phyloP scores from a whole-genome alignment of 2,329 filamentous ascomycete genomes.

The Neofusicoccum ribis region DNA sequence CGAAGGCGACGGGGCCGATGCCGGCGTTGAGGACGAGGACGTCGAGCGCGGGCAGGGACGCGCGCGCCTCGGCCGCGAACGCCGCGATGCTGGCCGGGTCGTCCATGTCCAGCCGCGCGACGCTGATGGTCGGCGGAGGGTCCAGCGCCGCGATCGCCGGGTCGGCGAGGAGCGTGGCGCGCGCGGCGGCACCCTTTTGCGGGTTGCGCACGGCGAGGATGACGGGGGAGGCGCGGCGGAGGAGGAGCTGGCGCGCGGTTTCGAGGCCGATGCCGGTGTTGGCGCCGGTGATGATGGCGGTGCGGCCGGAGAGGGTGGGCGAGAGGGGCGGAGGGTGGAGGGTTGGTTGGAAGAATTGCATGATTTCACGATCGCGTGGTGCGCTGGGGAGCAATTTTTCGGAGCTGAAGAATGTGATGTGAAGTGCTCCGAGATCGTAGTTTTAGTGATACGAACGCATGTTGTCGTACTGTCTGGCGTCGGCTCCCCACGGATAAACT shows the following conservation, averaged over 20 bases:
- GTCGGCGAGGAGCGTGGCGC: neutral
- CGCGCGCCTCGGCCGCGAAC: neutral
- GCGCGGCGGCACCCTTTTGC: neutral
- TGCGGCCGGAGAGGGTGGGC: conserved; percentile 2
- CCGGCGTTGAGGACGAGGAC: neutral
- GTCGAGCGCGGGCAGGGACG: neutral
- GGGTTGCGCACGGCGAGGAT: conserved; percentile 2
- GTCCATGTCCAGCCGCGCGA: neutral
- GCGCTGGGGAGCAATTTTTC: too few species aligned
- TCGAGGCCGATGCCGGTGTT: conserved; percentile 25
- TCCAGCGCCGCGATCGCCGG: too few species aligned
- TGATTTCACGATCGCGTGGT: neutral
- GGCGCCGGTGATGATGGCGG: conserved; percentile 23
- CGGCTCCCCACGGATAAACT: too few species aligned
- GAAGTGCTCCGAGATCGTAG: too few species aligned
- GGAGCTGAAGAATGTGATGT: too few species aligned
- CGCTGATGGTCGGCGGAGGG: neutral
- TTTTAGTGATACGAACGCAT: too few species aligned
- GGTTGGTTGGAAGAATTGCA: conserved; percentile 6
- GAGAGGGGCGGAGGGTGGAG: neutral
- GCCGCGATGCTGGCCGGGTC: neutral
- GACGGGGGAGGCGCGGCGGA: neutral
- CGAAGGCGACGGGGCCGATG: neutral
- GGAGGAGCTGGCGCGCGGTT: neutral
- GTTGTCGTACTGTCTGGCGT: too few species aligned